Evolutionary conservation across 2,329 filamentous ascomycete species (phyloP), one percentile per base, ranked within the genome.

Genomic region (Penicillium sp.): DNA sequence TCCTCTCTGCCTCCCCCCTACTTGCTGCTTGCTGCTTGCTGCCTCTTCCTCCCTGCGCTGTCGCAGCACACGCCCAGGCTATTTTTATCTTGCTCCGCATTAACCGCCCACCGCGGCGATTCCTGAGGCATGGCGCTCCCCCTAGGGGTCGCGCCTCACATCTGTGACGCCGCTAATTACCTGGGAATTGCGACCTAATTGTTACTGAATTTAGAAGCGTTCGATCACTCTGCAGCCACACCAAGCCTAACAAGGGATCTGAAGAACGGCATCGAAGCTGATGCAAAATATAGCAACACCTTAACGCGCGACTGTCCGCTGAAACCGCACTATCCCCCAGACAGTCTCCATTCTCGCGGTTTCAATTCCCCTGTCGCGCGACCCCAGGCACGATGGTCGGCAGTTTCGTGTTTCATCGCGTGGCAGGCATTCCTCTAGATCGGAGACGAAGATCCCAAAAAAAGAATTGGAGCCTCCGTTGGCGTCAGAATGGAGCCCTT

Each of bases 271-370:
- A 31, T 36, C 40, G 45, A 44, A 44, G 46, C 48, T 51, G 51
- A 55, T 63, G 63, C 63, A 62, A 63, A 63, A 59, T 63, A 62
- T 66, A 67, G 64, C 51, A 65, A 63, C 63, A 58, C 37, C 45
- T 64, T 65, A 51, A 62, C 64, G 63, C 63, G 63, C 63, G 63
- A 65, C 57, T 58, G 51, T 55, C 38, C 50, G 43, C 46, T 64
- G 60, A 64, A 65, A 64, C 60, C 17, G 50, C 54, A 51, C 48
- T 51, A 50, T 54, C 11, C 25, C 50, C 47, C 41, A 18, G 39
- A 36, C 15, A 10, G 47, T 43, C 21, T 8, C 23, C 49, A 36
- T 34, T 31, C 32, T 36, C 38, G 41, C 46, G 35, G 56, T 57
- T 53, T 62, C 56, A 52, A 39, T 38, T 47, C 49, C 50, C 51